Base-by-base conservation (phyloP, 1,139 yeast genomes). In the Maudiozyma humilis region DNA sequence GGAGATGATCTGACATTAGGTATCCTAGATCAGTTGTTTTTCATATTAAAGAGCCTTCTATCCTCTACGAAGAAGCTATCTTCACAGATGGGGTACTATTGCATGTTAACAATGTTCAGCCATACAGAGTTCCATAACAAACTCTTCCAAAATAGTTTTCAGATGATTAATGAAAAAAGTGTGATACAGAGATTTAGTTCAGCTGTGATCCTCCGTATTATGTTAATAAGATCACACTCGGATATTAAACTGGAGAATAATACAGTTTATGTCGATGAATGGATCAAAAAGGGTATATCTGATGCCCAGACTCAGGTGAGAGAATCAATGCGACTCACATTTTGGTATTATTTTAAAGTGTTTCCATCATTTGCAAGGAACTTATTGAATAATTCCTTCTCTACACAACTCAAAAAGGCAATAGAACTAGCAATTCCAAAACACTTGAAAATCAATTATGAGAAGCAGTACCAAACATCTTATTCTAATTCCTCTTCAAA, bases 281-380 rank as follows among this genome's bases (percentile, higher is more conserved):
- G 79, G 50, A 59, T 88, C 2, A 52, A 66, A 4, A 80, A 76
- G 54, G 79, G 93, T 30, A 67, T 91, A 2, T 64, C 76, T 1
- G 97, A 91, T 63, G 86, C 95, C 0, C 83, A 84, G 47, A 88
- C 93, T 0, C 69, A 73, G 0, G 96, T 86, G 0, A 72, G 96
- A 49, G 94, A 79, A 54, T 70, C 78, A 0, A 85, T 84, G 66
- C 75, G 95, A 57, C 69, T 70, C 8, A 72, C 88, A 0, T 89
- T 75, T 56, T 88, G 96, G 96, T 69, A 76, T 17, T 75, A 77
- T 48, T 71, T 73, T 52, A 69, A 70, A 35, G 53, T 68, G 2
- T 77, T 73, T 65, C 76, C 80, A 0, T 56, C 57, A 1, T 67
- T 67, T 5, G 72, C 69, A 1, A 65, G 63, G n/a, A 48, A 50